Base-by-base conservation (phyloP, 2,329 filamentous ascomycete genomes). In the Ceratocystis ficicola region DNA sequence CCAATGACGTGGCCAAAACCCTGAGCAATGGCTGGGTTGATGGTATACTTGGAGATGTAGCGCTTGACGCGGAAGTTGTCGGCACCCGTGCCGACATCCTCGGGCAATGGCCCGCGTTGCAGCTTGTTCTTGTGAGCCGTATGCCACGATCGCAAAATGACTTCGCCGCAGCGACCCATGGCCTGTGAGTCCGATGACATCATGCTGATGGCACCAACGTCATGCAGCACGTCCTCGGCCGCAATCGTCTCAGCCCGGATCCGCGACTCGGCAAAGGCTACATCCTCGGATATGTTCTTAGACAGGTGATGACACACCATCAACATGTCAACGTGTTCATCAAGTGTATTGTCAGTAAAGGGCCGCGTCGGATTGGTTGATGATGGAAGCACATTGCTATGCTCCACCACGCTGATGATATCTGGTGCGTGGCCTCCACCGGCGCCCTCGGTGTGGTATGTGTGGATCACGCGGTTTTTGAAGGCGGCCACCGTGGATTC, bases 221-320 rank as follows among this genome's bases (percentile, higher is more conserved):
- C 93, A 74, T 97, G 93, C 20, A 97, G 83, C 0, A 97, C 91
- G 74, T 97, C 93, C 78, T 97, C 93, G 28, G 93, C 93, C 0
- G 92, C 93, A 73, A 97, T 97, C 44, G 93, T 97, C 77, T 97
- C 92, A 69, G 90, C 90, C 67, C 93, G 88, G 75, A 97, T 97
- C 48, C 93, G 89, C 44, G 86, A 90, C 77, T 97, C 93, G 61
- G 93, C 93, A 72, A 97, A 97, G 1, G 92, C 91, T 15, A 97
- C 88, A 73, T 97, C 93, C 77, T 97, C 93, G 67, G 92, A 90
- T 68, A 96, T 96, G 75, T 96, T 86, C 75, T 89, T 90, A 64
- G 86, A 91, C 8, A 97, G 79, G 73, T 97, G 93, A 75, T 97
- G 93, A 79, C 93, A 97, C 46, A 96, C 90, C 93, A 96, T 96